Evolutionary conservation across 2,329 filamentous ascomycete genomes (phyloP).

Genomic region (Pestalotiopsis sp.): DNA sequence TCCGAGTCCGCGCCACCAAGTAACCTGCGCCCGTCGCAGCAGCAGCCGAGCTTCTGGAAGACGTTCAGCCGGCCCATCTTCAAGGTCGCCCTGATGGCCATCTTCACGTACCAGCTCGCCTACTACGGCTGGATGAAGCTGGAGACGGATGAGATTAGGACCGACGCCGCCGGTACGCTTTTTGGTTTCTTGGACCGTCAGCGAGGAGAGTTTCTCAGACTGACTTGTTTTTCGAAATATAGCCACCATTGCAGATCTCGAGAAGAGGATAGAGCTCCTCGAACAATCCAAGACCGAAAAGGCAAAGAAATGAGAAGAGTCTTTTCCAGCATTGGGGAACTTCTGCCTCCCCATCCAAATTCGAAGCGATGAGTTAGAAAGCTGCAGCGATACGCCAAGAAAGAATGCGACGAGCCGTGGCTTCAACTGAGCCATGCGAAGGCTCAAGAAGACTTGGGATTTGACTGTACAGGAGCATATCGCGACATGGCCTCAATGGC

Average conservation of each 20-base stretch:
- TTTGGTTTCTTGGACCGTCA: background rate
- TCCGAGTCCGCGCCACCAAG: background rate
- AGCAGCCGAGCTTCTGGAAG: conserved; percentile 69
- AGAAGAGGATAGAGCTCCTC: conserved; percentile 7
- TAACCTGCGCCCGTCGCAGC: background rate
- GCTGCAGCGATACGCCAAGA: too few species aligned
- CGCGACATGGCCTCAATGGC: too few species aligned
- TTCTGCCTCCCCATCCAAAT: background rate
- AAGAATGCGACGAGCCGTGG: too few species aligned
- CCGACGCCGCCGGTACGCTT: conserved; percentile 54
- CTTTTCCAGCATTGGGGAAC: background rate
- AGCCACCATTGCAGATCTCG: conserved; percentile 13
- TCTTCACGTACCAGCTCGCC: conserved; percentile 75
- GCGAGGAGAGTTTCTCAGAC: background rate
- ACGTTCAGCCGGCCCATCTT: conserved; percentile 71
- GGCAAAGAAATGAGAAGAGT: background rate
- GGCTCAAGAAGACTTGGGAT: too few species aligned
- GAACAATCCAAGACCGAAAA: conserved; percentile 6
- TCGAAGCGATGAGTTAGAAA: background rate
- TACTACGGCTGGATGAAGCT: conserved; percentile 77
- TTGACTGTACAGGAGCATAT: too few species aligned
- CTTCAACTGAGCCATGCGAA: too few species aligned
- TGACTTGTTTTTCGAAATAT: background rate
- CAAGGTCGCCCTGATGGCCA: conserved; percentile 72
- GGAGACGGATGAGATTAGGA: conserved; percentile 68